phyloP scores from a whole-genome alignment of 2,329 filamentous ascomycete genomes.

The Lecanoromycetidae sp. region DNA sequence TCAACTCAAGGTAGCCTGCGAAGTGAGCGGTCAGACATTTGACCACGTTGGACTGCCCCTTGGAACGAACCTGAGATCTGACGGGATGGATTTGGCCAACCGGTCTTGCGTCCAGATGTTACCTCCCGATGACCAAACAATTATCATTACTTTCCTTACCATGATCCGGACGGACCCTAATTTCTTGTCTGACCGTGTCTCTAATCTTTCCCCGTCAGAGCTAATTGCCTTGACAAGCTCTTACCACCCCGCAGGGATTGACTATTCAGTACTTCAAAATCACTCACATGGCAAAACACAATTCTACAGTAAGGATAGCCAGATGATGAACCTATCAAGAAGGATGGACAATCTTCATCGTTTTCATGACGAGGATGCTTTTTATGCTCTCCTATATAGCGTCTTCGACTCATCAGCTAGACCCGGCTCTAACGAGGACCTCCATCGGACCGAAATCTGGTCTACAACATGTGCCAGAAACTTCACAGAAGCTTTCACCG shows the following conservation, averaged over 20 bases:
- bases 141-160: constrained; percentile 66
- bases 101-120: constrained; percentile 47
- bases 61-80: neutral
- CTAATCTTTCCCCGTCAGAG: constrained; percentile 62
- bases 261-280: constrained; percentile 70
- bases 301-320: constrained; percentile 17
- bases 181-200: constrained; percentile 73
- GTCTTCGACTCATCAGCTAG: constrained; percentile 79
- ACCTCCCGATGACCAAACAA: constrained; percentile 59
- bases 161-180: constrained; percentile 76
- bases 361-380: constrained; percentile 76
- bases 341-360: constrained; percentile 68
- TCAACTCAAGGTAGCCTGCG: constrained; percentile 7
- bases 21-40: neutral
- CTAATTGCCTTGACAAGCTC: constrained; percentile 65
- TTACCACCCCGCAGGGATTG: constrained; percentile 64
- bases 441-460: constrained; percentile 72
- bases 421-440: constrained; percentile 69
- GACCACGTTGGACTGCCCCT: neutral
- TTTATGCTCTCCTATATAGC: constrained; percentile 75
- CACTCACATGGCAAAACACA: constrained; percentile 41
- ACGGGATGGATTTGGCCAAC: neutral
- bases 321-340: constrained; percentile 12
- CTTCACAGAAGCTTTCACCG: constrained; percentile 66
- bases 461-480: constrained; percentile 74